Percentiles rank a stretch among this genome's conserved stretches.
Evolutionary conservation across 345 rosid genomes (phyloP).

Genomic region (Rhodamnia argentea): DNA sequence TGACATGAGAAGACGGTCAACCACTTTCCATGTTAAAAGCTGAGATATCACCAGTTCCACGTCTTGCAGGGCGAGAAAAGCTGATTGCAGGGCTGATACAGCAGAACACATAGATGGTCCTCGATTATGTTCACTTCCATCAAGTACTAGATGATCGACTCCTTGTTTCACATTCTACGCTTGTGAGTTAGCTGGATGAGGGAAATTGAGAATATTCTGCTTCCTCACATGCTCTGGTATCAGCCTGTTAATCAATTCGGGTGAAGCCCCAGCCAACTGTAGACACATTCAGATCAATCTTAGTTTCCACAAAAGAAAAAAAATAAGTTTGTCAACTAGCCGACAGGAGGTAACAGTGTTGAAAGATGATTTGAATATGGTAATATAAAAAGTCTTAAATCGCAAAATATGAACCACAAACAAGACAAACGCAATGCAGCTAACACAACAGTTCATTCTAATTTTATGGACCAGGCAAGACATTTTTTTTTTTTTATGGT

Average conservation of each 20-base stretch:
- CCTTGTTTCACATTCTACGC: background rate
- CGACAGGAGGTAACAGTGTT: background rate
- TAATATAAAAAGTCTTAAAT: background rate
- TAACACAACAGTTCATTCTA: background rate
- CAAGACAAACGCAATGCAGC: background rate
- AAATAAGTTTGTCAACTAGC: background rate
- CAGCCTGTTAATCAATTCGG: conserved; percentile 60
- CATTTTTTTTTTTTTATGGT: too few species aligned
- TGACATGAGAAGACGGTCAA: background rate
- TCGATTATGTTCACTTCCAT: background rate
- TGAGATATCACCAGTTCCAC: background rate
- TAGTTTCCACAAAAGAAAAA: background rate
- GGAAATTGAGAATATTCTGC: conserved; percentile 28
- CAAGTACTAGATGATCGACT: background rate
- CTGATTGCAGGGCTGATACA: background rate
- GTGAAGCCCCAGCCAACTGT: conserved; percentile 58
- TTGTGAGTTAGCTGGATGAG: conserved; percentile 25
- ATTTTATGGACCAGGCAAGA: background rate
- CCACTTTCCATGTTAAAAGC: background rate
- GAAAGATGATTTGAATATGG: background rate
- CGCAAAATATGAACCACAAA: background rate
- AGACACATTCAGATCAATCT: background rate
- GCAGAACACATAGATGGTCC: background rate
- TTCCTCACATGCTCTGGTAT: conserved; percentile 66
- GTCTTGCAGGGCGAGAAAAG: background rate